Evolutionary conservation across 345 rosid species (phyloP), one percentile per base, ranked within the genome.

Genomic region (Citrus medica): DNA sequence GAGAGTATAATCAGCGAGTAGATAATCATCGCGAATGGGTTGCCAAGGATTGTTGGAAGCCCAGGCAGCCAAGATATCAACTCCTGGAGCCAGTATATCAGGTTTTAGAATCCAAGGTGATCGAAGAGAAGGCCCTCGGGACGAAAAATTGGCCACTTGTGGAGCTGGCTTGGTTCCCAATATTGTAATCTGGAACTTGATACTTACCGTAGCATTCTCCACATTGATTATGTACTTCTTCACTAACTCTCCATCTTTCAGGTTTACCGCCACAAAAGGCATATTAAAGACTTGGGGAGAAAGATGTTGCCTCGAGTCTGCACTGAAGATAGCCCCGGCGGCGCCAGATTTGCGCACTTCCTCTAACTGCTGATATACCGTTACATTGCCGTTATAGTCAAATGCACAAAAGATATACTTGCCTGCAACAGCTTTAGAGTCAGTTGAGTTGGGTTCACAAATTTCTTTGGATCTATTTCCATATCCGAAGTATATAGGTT

Each of bases 91-190:
- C 40, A 90, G 32, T 14, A 87, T 24, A 61, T 88, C 88, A 0
- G 91, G 89, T 74, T 90, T 87, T 42, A 88, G 76, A 14, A 86
- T 74, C 82, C 88, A 83, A 4, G 89, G 89, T 28, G 88, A 85
- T 73, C 71, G 76, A 4, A 4, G 35, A 30, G 81, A 84, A 1
- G 88, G 91, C 35, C 89, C 91, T 76, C 84, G 74, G 3, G 89
- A 81, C 0, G 85, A 85, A 76, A 85, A 88, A 32, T 67, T 21
- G 27, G 83, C 87, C 22, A 88, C 89, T 67, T 74, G 76, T 14
- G 89, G 90, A 48, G 85, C 85, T 69, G 91, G 86, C 73, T 82
- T 80, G 14, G 73, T 76, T 8, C 87, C 83, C 6, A 77, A n/a
- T 17, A 73, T 6, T 9, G 90, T 90, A 56, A 56, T 60, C 70